These are phyloP conservation scores for Aspergillus kassunensis DNA, from an alignment of 495 filamentous ascomycete genomes.

Conservation along the genomic window DNA sequence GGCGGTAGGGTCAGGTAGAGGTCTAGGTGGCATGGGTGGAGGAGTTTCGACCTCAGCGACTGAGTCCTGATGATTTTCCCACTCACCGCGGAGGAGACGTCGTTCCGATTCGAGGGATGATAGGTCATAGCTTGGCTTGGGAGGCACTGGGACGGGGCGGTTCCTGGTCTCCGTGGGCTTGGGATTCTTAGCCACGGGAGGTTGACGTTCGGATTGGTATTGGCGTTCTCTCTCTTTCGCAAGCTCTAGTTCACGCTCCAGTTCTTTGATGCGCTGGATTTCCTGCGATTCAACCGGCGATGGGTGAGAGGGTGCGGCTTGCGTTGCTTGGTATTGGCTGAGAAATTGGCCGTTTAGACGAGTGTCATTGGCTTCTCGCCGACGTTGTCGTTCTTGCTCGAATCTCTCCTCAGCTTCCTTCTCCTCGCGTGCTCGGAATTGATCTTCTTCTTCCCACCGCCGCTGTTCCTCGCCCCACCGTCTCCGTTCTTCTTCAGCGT, in stretches of 20 bases:
- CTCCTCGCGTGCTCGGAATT: slow-evolving; percentile 68
- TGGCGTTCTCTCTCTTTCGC: slow-evolving; percentile 82
- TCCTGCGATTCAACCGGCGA: slow-evolving; percentile 38
- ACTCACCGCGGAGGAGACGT: slow-evolving; percentile 66
- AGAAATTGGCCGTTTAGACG: slow-evolving; percentile 79
- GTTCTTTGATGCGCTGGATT: slow-evolving; percentile 67
- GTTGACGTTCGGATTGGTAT: slow-evolving; percentile 79
- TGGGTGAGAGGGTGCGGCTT: slow-evolving; percentile 18
- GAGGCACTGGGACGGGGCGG: slow-evolving; percentile 45
- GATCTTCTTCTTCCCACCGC: slow-evolving; percentile 78
- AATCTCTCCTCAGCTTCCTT: slow-evolving; percentile 62
- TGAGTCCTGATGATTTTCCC: slow-evolving; percentile 51
- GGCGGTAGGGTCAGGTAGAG: slow-evolving; percentile 49
- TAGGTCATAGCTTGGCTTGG: slow-evolving; percentile 57
- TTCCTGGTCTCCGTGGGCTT: slow-evolving; percentile 31
- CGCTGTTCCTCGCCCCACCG: slow-evolving; percentile 83
- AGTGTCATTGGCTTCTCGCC: slow-evolving; percentile 55
- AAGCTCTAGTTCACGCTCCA: slow-evolving; percentile 80
- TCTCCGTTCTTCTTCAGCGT: slow-evolving; percentile 70
- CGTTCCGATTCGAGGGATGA: slow-evolving; percentile 72
- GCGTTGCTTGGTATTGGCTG: slow-evolving; percentile 72
- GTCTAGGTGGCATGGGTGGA: slow-evolving; percentile 29
- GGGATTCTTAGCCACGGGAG: slow-evolving; percentile 35
- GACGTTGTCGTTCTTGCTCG: slow-evolving; percentile 61
- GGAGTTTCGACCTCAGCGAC: slow-evolving; percentile 20